Conservation (phyloP, 768 basidiomycete species). For the Trametes sanguinea region DNA sequence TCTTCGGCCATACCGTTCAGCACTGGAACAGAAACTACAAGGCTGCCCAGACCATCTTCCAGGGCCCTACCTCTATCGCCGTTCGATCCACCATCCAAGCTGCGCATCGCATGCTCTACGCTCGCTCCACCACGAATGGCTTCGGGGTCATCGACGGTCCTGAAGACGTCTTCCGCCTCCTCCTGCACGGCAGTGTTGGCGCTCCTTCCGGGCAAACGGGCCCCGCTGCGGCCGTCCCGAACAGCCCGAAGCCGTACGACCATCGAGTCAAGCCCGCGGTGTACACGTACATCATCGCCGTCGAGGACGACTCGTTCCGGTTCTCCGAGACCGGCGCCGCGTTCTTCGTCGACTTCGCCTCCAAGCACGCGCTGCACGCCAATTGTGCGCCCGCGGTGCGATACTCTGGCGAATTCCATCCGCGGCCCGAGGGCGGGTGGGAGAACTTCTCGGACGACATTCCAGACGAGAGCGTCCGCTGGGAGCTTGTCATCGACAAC, state of each 20-base stretch:
- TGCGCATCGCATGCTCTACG: conserved; percentile 74
- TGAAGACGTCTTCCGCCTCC: conserved; percentile 50
- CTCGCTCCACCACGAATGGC: conserved; percentile 59
- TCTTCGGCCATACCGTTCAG: conserved; percentile 63
- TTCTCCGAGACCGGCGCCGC: conserved; percentile 88
- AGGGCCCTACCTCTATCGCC: conserved; percentile 59
- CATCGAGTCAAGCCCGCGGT: conserved; percentile 76
- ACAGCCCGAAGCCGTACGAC: conserved; percentile 19
- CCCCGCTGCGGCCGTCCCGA: conserved; percentile 1
- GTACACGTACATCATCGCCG: conserved; percentile 83
- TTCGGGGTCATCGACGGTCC: conserved; percentile 58
- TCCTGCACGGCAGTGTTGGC: conserved; percentile 44
- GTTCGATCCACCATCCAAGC: conserved; percentile 71
- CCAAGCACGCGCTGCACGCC: conserved; percentile 83
- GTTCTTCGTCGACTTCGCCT: conserved; percentile 85
- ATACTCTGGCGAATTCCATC: conserved; percentile 81
- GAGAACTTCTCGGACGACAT: conserved; percentile 56
- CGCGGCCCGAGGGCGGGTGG: conserved; percentile 71
- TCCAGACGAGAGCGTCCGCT: conserved; percentile 57
- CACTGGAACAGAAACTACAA: conserved; percentile 68
- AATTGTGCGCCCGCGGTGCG: conserved; percentile 68
- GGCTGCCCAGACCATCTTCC: conserved; percentile 73
- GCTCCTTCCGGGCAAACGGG: neutral
- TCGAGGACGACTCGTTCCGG: conserved; percentile 73
- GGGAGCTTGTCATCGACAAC: conserved; percentile 88